Conservation (phyloP, 78 protist species). For the slime mould (Dictyostelium discoideum) region DNA sequence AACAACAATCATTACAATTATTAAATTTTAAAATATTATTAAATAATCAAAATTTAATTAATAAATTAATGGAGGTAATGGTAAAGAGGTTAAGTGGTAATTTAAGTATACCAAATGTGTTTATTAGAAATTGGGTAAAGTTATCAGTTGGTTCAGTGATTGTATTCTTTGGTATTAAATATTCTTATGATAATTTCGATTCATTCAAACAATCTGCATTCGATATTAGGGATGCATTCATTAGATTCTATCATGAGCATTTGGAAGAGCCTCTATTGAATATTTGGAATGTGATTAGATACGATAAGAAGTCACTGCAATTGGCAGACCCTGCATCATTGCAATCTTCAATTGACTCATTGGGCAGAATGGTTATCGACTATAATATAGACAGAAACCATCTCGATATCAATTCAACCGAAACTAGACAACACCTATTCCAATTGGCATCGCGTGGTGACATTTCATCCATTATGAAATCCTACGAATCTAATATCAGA, state of each 20-base stretch:
- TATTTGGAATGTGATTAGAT: conserved; percentile 66
- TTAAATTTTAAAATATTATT: not conserved
- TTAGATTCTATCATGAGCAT: conserved; percentile 52
- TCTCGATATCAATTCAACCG: too few relatives aligned
- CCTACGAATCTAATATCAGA: conserved; percentile 38
- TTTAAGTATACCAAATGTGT: not conserved
- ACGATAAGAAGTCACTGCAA: conserved; percentile 37
- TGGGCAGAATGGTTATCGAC: conserved; percentile 50
- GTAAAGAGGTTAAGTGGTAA: not conserved
- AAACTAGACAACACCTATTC: not conserved
- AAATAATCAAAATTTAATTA: not conserved
- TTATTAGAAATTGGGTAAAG: conserved; percentile 36
- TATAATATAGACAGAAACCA: not conserved
- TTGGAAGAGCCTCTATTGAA: conserved; percentile 41
- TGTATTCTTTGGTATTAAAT: not conserved
- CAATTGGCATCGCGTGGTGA: conserved; percentile 42
- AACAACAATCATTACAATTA: not conserved
- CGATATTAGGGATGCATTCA: conserved; percentile 6
- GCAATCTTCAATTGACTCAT: conserved; percentile 33
- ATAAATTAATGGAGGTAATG: not conserved
- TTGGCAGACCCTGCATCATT: conserved; percentile 47
- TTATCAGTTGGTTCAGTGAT: not conserved
- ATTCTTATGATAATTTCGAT: conserved; percentile 29
- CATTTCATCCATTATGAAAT: conserved; percentile 32
- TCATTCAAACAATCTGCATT: not conserved